Evolutionary conservation across 164 flowering plant genomes (phyloP), one percentile per base, ranked within the genome.

Genomic region (Platanus orientalis): DNA sequence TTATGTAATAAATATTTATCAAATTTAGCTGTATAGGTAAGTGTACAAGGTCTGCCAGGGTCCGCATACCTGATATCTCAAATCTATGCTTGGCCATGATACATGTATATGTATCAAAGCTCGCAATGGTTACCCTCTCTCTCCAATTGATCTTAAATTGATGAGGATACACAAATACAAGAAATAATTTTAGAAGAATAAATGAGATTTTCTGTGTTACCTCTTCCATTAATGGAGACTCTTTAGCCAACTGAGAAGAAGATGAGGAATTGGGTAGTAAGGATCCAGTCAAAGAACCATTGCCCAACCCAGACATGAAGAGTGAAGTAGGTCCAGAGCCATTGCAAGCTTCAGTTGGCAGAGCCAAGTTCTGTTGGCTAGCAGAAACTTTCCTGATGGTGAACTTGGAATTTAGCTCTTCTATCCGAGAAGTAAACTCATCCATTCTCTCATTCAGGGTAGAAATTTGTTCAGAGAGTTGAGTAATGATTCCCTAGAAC

Each of bases 391-490:
- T 83, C 73, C 77, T 83, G 13, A 67, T 47, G 2, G 63, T 71
- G 45, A 92, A 71, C 72, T 82, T 88, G 51, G 91, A 81, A 72
- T 81, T 95, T 50, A 95, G 76, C 78, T 89, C 97, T 73, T 89
- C 99, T 48, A 95, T 76, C 16, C 75, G 83, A 47, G 72, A 75
- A 39, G 97, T 83, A 69, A 95, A 92, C 62, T 86, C 99, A 75
- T 92, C 97, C 88, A 95, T 86, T 61, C 97, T 75, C 60, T 92
- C 97, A 74, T 82, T 84, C 29, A 92, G 74, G 0, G 92, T 81
- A 13, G 97, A 84, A 36, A 95, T 92, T 71, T 92, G 99, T 50
- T 92, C 99, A 1, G 97, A 90, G 49, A 92, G 92, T 42, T 84
- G 97, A 62, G 81, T 75, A 23, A 83, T 63, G 45, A 76, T 78